Evolutionary conservation across 1,284 basidiomycete species (phyloP).

Genomic region (Austropuccinia psidii): DNA sequence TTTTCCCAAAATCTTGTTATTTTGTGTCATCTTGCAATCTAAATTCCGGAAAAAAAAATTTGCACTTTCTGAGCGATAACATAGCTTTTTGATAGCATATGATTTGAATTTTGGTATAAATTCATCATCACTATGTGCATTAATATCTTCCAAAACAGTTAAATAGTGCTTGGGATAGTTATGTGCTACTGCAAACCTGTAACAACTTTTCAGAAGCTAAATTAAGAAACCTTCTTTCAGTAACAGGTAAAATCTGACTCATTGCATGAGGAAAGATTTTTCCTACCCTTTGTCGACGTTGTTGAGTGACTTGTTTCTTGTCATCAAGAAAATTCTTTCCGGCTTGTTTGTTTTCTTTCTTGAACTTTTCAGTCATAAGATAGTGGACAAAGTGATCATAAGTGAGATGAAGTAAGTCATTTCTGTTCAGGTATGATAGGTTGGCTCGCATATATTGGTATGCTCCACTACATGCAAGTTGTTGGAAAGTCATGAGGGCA

Average conservation of each 20-base stretch:
- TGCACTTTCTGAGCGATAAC: constrained; percentile 11
- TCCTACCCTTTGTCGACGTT: neutral
- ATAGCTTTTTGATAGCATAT: constrained; percentile 1
- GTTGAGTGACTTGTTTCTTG: neutral
- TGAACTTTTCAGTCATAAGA: neutral
- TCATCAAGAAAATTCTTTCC: neutral
- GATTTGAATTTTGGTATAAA: neutral
- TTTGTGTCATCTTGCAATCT: no score
- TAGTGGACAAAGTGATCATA: constrained; percentile 28
- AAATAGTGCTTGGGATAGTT: neutral
- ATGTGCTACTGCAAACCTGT: neutral
- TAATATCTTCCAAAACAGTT: neutral
- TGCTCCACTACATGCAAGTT: neutral
- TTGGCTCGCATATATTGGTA: constrained; percentile 21
- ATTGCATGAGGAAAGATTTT: no score
- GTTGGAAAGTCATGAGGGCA: neutral
- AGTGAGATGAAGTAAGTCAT: neutral
- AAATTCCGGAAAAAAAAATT: no score
- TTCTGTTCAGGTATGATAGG: neutral
- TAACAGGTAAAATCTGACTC: neutral
- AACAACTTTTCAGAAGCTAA: neutral
- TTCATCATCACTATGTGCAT: constrained; percentile 18
- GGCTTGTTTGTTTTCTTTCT: constrained; percentile 1
- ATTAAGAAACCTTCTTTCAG: neutral
- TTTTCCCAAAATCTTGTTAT: no score